These are phyloP conservation scores for Populus tremula DNA, from an alignment of 345 rosid species.

Conservation along the genomic window DNA sequence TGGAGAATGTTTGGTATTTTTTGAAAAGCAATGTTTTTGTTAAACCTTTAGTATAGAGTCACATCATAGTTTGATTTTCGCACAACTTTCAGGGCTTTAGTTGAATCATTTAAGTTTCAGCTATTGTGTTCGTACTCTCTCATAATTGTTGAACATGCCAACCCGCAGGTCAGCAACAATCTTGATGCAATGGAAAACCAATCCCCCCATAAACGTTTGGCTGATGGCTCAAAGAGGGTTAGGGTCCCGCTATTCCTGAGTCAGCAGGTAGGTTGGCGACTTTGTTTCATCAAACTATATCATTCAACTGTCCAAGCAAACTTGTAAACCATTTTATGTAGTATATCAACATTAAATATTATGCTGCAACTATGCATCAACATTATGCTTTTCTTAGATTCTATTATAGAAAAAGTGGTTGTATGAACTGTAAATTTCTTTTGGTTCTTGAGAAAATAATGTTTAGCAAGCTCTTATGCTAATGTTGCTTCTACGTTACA, in stretches of 20 bases:
- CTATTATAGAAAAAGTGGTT: background rate
- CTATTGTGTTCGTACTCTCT: background rate
- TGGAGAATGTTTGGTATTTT: background rate
- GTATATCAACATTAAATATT: background rate
- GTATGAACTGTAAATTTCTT: background rate
- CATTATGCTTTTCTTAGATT: background rate
- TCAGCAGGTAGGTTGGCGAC: conserved; percentile 40
- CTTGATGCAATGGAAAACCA: conserved; percentile 44
- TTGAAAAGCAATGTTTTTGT: background rate
- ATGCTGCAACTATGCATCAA: background rate
- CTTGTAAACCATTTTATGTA: background rate
- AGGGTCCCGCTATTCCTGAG: conserved; percentile 51
- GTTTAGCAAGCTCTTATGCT: background rate
- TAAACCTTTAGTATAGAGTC: background rate
- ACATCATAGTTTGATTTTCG: background rate
- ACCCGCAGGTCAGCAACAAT: conserved; percentile 51
- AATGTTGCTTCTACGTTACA: conserved; percentile 26
- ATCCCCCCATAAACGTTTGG: conserved; percentile 63
- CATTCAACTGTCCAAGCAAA: background rate
- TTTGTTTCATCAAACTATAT: background rate
- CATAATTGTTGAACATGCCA: conserved; percentile 1
- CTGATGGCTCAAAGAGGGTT: conserved; percentile 89
- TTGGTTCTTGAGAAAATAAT: background rate
- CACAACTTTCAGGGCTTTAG: background rate
- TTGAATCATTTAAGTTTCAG: background rate